Evolutionary conservation across 2,329 filamentous ascomycete species (phyloP).

Genomic region (Neonectria magnoliae): DNA sequence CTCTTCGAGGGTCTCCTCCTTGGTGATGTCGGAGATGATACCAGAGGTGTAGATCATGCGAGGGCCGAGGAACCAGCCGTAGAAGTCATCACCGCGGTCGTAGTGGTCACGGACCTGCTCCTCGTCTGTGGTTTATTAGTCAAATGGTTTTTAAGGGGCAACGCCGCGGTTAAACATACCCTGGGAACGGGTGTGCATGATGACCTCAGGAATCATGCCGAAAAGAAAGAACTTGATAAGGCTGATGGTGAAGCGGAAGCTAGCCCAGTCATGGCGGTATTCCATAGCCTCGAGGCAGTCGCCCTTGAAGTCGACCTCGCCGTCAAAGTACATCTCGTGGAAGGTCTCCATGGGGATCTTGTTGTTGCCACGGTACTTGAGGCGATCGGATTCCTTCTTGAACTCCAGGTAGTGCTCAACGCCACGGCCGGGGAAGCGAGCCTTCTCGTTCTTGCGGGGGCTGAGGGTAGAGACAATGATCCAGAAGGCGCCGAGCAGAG

Average conservation of each 20-base stretch:
- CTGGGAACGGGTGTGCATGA: conserved; percentile 92
- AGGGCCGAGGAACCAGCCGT: conserved; percentile 97
- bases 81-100: conserved; percentile 97
- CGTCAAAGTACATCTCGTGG: conserved; percentile 97
- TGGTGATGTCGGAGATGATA: conserved; percentile 86
- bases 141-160: too few species aligned
- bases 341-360: conserved; percentile 94
- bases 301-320: conserved; percentile 94
- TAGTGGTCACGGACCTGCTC: conserved; percentile 98
- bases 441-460: conserved; percentile 93
- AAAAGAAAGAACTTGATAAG: conserved; percentile 91
- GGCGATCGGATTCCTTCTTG: conserved; percentile 69
- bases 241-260: conserved; percentile 87
- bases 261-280: conserved; percentile 97
- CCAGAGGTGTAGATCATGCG: conserved; percentile 99
- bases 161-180: conserved; percentile 49
- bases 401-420: conserved; percentile 92
- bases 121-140: conserved; percentile 65
- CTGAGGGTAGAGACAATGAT: conserved; percentile 80
- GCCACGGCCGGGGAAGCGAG: conserved; percentile 82
- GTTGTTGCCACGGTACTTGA: conserved; percentile 79
- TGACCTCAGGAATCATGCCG: conserved; percentile 87
- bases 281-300: conserved; percentile 90
- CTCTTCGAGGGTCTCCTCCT: conserved; percentile 91
- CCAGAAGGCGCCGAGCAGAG: conserved; percentile 87